Percentiles rank a stretch among this genome's conserved stretches.
phyloP scores from a whole-genome alignment of 2,329 filamentous ascomycete species.

The Penicillium paneum region DNA sequence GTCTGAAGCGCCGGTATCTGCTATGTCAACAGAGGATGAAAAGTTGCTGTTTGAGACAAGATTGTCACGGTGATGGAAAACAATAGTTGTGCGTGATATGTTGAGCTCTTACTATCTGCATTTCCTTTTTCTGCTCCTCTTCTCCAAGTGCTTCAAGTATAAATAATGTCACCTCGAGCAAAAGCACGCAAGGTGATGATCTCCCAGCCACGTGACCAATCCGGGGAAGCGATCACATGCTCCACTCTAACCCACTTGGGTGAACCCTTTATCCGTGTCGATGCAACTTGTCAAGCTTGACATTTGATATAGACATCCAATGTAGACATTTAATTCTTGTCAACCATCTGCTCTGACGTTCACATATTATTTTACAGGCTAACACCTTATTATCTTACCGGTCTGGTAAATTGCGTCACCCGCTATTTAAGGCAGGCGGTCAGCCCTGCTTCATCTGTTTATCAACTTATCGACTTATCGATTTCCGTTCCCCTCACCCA shows the following conservation, averaged over 20 bases:
- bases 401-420: background rate
- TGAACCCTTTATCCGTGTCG: background rate
- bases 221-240: slow-evolving; percentile 6
- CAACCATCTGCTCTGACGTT: background rate
- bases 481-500: slow-evolving; percentile 7
- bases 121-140: background rate
- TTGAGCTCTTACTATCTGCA: background rate
- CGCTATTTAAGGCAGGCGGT: slow-evolving; percentile 7
- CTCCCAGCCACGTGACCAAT: slow-evolving; percentile 7
- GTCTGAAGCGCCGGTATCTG: background rate
- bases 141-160: slow-evolving; percentile 4
- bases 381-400: background rate
- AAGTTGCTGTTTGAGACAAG: background rate
- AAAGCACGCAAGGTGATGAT: background rate
- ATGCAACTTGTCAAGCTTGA: background rate
- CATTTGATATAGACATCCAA: background rate
- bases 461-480: slow-evolving; percentile 4
- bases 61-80: background rate
- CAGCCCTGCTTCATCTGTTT: background rate
- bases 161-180: background rate
- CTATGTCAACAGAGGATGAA: background rate
- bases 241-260: slow-evolving; percentile 8
- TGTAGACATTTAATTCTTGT: background rate
- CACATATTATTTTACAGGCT: background rate
- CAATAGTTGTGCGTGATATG: slow-evolving; percentile 16